Evolutionary conservation across 208 protist species (phyloP).

Genomic region (Trypanosoma vivax): DNA sequence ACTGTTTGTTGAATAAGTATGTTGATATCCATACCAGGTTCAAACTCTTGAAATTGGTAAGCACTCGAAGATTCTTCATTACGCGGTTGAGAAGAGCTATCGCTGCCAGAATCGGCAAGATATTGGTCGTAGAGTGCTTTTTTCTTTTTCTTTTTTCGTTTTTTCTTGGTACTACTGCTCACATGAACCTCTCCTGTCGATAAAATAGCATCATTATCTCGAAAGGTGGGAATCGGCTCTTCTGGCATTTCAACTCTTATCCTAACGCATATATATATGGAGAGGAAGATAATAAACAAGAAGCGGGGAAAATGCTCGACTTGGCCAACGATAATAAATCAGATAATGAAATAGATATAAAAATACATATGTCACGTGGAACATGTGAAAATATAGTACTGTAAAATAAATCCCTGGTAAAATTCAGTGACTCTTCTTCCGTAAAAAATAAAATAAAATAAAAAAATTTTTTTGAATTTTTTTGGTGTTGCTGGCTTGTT

Average conservation of each 20-base stretch:
- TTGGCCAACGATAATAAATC: not conserved
- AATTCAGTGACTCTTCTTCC: no score
- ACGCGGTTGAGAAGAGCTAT: slow-evolving; percentile 17
- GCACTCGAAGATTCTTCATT: slow-evolving; percentile 19
- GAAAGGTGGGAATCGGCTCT: no score
- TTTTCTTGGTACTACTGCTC: not conserved
- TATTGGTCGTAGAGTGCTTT: slow-evolving; percentile 64
- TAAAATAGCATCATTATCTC: no score
- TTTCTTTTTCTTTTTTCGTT: slow-evolving; percentile 21
- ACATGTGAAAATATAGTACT: no score
- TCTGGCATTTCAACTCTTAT: slow-evolving; percentile 4
- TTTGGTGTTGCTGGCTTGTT: no score
- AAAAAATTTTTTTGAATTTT: no score
- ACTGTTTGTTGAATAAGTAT: slow-evolving; percentile 75
- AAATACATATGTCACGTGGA: slow-evolving; percentile 18
- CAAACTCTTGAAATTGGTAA: slow-evolving; percentile 48
- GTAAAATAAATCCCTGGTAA: no score
- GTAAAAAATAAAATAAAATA: no score
- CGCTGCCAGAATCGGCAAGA: slow-evolving; percentile 63
- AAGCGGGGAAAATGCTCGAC: no score
- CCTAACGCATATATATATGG: no score
- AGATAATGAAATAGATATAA: slow-evolving; percentile 4
- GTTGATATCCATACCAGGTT: slow-evolving; percentile 67
- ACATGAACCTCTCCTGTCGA: no score
- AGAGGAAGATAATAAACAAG: no score